A percentile compares a stretch with the other conserved stretches of the same genome.
These are phyloP conservation scores for Xylaria nigripes DNA, from an alignment of 495 filamentous ascomycete species.

Conservation along the genomic window DNA sequence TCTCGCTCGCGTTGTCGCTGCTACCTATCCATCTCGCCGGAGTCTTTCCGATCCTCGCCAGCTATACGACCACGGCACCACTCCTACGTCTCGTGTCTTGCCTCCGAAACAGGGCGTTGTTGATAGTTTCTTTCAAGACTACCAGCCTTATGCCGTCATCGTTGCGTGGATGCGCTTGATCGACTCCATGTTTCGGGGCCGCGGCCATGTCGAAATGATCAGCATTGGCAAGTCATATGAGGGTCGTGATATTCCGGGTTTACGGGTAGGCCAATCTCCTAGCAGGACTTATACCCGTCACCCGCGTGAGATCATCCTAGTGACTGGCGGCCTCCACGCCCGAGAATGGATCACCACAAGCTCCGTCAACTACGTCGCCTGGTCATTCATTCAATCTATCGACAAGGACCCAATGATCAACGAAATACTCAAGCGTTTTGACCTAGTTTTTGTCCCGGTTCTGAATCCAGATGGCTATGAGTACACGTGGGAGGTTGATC, in stretches of 20 bases:
- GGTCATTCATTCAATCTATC: conserved; percentile 77
- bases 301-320: conserved; percentile 64
- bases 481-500: conserved; percentile 86
- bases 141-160: conserved; percentile 69
- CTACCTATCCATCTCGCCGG: conserved; percentile 58
- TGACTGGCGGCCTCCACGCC: conserved; percentile 80
- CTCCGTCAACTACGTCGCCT: conserved; percentile 85
- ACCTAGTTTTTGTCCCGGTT: conserved; percentile 83
- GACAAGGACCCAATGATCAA: conserved; percentile 60
- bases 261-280: conserved; percentile 65
- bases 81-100: conserved; percentile 8
- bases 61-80: conserved; percentile 20
- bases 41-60: conserved; percentile 1
- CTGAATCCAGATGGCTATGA: conserved; percentile 91
- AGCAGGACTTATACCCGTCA: conserved; percentile 27
- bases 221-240: conserved; percentile 76
- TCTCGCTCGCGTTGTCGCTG: conserved; percentile 65
- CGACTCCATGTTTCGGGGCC: conserved; percentile 67
- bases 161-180: conserved; percentile 83
- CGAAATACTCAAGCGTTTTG: conserved; percentile 68
- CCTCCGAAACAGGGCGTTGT: conserved; percentile 29
- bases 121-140: conserved; percentile 81
- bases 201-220: conserved; percentile 62
- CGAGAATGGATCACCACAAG: conserved; percentile 94
- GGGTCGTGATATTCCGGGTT: conserved; percentile 72